Conservation (phyloP, 192 early-diverging fungal genomes). For the Mortierella alpina region DNA sequence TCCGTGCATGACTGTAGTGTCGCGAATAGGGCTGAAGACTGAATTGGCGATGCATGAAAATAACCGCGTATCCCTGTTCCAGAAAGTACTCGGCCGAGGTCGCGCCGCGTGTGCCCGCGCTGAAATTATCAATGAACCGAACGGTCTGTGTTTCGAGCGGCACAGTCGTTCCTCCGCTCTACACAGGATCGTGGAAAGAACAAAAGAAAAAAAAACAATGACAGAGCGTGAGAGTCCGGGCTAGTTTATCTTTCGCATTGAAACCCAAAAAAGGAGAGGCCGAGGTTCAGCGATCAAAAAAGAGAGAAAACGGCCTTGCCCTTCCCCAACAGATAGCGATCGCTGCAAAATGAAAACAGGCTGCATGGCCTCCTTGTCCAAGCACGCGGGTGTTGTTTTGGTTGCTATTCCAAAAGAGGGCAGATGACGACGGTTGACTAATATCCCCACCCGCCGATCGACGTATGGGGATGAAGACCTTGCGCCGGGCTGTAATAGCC, state of each 20-base stretch:
- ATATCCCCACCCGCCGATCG: no score
- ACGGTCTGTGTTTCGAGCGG: constrained; percentile 97
- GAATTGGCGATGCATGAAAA: constrained; percentile 95
- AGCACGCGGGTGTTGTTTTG: no score
- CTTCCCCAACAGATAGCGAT: neutral
- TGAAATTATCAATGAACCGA: constrained; percentile 99
- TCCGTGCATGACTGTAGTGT: constrained; percentile 85
- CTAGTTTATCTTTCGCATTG: neutral
- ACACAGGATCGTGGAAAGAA: neutral
- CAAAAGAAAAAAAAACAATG: neutral
- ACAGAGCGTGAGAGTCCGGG: neutral
- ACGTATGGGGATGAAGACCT: no score
- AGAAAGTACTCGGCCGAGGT: constrained; percentile 96
- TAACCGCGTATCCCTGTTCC: constrained; percentile 90
- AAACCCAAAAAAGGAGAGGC: neutral
- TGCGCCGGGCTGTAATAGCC: no score
- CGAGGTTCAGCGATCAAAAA: neutral
- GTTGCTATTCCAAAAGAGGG: no score
- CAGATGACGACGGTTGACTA: no score
- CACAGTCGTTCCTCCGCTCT: constrained; percentile 95
- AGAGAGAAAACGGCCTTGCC: neutral
- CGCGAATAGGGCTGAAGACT: constrained; percentile 91
- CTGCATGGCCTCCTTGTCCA: no score
- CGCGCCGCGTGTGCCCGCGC: constrained; percentile 94
- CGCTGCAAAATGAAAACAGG: no score